Conservation (phyloP, 306 rosid genomes). For the Acacia crassicarpa region DNA sequence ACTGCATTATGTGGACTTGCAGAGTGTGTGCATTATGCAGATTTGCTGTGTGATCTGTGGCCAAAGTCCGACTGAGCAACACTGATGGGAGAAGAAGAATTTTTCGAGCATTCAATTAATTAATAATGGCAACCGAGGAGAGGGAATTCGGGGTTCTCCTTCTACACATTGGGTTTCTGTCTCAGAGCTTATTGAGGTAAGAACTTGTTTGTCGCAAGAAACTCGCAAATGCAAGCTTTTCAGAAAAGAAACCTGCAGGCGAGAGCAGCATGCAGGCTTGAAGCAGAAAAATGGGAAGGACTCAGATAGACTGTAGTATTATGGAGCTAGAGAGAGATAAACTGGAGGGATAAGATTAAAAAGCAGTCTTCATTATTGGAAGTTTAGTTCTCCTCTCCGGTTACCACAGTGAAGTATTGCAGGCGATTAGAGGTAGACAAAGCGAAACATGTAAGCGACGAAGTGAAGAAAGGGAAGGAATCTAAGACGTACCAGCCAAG, state of each 20-base stretch:
- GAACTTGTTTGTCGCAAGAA: neutral
- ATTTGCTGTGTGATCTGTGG: no score
- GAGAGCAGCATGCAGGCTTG: neutral
- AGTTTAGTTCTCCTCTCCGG: neutral
- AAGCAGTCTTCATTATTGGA: neutral
- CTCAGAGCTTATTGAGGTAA: neutral
- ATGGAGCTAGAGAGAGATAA: neutral
- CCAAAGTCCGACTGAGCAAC: no score
- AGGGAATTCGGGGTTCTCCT: no score
- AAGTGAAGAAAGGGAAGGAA: neutral
- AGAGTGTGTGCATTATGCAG: no score
- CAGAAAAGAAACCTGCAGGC: neutral
- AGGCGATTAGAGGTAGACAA: neutral
- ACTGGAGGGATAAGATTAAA: neutral
- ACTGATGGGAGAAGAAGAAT: no score
- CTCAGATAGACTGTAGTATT: neutral
- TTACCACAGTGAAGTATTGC: neutral
- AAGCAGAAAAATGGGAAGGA: neutral
- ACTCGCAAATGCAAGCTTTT: neutral
- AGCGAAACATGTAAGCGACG: neutral
- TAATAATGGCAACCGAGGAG: no score
- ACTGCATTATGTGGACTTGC: no score
- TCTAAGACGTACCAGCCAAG: constrained; percentile 73
- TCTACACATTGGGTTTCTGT: no score
- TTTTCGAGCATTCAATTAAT: no score